Conservation (phyloP, 1,139 yeast genomes). For the Saccharomycopsis crataegensis region DNA sequence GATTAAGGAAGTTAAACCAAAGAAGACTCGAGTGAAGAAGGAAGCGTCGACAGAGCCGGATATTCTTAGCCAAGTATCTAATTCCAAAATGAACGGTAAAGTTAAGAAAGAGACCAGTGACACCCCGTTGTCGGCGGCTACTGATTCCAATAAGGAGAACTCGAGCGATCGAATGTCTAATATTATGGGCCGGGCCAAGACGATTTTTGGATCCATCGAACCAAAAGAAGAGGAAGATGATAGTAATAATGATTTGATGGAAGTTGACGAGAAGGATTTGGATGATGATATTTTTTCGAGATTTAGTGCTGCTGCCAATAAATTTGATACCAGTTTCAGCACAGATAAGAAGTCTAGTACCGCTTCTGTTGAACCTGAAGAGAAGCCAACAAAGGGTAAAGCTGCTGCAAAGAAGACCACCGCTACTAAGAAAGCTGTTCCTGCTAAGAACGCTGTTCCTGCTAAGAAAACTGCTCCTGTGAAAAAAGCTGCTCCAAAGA, state of each 20-base stretch:
- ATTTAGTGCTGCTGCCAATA: conserved; percentile 13
- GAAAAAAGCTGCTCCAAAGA: conserved; percentile 2
- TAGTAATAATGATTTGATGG: conserved; percentile 9
- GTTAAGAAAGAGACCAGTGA: conserved; percentile 4
- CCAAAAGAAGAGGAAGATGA: neutral
- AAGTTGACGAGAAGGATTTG: conserved; percentile 13
- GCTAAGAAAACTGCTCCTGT: conserved; percentile 2
- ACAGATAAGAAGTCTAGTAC: neutral
- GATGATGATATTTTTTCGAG: conserved; percentile 17
- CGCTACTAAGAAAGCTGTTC: conserved; percentile 10
- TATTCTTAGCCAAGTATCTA: conserved; percentile 1
- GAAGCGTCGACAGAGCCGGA: conserved; percentile 8
- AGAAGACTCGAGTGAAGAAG: conserved; percentile 13
- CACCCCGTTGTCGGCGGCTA: neutral
- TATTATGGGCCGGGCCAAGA: conserved; percentile 16
- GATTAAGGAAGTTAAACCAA: conserved; percentile 11
- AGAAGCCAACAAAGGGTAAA: neutral
- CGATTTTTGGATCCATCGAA: conserved; percentile 13
- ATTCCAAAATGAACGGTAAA: neutral
- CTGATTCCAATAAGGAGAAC: conserved; percentile 3
- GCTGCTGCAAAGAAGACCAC: conserved; percentile 17
- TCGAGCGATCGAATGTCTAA: conserved; percentile 11
- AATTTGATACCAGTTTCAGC: conserved; percentile 12
- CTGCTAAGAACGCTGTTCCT: conserved; percentile 17
- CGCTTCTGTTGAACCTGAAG: conserved; percentile 3